Evolutionary conservation across 2,329 filamentous ascomycete species (phyloP).

Genomic region (Diaporthe eres): DNA sequence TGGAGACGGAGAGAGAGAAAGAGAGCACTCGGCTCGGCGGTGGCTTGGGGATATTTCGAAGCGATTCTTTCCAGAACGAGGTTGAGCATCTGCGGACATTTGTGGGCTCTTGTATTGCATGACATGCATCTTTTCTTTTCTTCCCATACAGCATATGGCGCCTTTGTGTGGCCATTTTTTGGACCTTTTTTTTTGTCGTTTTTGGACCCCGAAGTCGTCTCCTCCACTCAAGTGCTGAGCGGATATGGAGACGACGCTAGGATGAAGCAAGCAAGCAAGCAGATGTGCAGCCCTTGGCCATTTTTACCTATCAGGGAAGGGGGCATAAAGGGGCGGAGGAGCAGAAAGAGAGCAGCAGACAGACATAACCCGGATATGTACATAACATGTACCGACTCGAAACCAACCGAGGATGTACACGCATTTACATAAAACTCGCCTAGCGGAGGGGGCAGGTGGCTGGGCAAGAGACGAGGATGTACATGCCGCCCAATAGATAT

Average conservation of each 20-base stretch:
- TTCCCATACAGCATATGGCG: conserved; percentile 25
- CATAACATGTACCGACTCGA: neutral
- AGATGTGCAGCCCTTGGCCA: conserved; percentile 10
- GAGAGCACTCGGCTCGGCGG: conserved; percentile 21
- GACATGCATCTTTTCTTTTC: conserved; percentile 17
- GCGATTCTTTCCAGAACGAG: conserved; percentile 1
- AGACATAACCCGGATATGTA: neutral
- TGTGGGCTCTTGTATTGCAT: conserved; percentile 19
- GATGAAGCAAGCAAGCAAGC: conserved; percentile 8
- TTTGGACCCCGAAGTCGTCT: neutral
- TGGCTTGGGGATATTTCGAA: conserved; percentile 40
- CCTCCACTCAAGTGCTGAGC: conserved; percentile 37
- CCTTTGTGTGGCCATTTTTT: conserved; percentile 30
- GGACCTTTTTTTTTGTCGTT: conserved; percentile 12
- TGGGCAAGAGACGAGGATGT: neutral
- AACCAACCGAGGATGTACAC: neutral
- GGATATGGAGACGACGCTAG: conserved; percentile 1
- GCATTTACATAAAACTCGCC: neutral
- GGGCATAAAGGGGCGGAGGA: neutral
- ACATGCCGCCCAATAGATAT: neutral
- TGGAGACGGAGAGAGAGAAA: neutral
- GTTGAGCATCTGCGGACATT: conserved; percentile 10
- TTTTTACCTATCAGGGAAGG: conserved; percentile 1
- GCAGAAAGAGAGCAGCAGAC: neutral
- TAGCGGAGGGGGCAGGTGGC: no score